Conservation (phyloP, 345 rosid species). For the Acer yangbiense region DNA sequence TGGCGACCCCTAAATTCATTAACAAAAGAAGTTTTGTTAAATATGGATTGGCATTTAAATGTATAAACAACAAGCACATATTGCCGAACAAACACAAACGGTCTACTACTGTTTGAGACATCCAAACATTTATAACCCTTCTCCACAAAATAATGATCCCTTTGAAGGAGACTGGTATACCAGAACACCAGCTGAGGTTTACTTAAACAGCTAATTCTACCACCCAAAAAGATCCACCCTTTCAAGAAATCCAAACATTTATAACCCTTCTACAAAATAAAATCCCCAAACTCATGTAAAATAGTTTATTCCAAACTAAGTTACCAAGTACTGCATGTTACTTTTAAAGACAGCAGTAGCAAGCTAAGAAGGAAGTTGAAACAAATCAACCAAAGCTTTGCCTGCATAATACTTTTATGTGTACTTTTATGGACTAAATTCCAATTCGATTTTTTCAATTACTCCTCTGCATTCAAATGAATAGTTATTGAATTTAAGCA, state of each 20-base stretch:
- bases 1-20: conserved; percentile 80
- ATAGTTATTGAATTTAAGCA: not conserved
- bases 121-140: no score
- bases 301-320: not conserved
- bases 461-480: not conserved
- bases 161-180: not conserved
- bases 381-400: no score
- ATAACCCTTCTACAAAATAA: not conserved
- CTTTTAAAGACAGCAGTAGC: not conserved
- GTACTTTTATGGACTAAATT: no score
- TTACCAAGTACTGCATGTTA: not conserved
- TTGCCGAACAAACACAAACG: not conserved
- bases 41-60: not conserved
- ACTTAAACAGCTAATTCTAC: not conserved
- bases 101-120: not conserved
- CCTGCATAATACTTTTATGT: no score
- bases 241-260: not conserved
- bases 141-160: not conserved
- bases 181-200: not conserved
- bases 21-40: conserved; percentile 3
- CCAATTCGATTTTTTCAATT: no score
- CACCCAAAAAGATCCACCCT: not conserved
- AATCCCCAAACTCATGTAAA: not conserved
- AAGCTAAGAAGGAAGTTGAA: not conserved
- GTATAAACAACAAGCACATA: not conserved